These are phyloP conservation scores for Verbena officinalis DNA, from an alignment of 257 asterid species.

Conservation along the genomic window DNA sequence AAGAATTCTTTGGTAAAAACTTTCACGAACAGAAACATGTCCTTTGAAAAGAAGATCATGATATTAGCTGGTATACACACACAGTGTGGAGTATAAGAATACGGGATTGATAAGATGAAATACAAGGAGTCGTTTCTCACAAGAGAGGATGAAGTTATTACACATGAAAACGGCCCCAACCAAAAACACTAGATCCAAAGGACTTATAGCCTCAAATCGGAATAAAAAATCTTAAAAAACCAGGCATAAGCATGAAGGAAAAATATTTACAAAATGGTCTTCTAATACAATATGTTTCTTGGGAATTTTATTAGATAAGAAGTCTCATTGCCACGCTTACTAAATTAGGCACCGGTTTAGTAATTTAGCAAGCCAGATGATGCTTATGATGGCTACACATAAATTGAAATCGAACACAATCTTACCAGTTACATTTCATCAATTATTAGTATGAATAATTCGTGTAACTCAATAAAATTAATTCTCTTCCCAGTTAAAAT, in stretches of 20 bases:
- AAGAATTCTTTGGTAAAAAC: not conserved
- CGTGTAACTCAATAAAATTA: not conserved
- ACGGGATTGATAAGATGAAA: not conserved
- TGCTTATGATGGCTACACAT: not conserved
- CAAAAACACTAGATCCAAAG: not conserved
- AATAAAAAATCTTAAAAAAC: not conserved
- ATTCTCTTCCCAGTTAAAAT: not conserved
- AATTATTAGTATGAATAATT: not conserved
- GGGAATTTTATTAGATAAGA: not conserved
- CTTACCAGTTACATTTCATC: not conserved
- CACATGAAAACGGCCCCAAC: not conserved
- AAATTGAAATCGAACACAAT: not conserved
- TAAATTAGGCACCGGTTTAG: not conserved
- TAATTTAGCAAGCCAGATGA: not conserved
- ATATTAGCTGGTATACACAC: not conserved
- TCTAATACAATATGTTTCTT: constrained; percentile 2
- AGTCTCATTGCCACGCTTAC: not conserved
- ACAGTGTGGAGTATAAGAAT: not conserved
- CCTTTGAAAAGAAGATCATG: not conserved
- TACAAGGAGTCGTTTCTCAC: not conserved
- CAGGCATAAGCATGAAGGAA: not conserved
- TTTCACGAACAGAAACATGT: not conserved
- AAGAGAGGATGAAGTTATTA: not conserved
- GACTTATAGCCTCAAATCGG: not conserved
- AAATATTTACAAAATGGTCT: not conserved